Conservation (phyloP, 1,284 basidiomycete species). For the Fomitopsis palustris region DNA sequence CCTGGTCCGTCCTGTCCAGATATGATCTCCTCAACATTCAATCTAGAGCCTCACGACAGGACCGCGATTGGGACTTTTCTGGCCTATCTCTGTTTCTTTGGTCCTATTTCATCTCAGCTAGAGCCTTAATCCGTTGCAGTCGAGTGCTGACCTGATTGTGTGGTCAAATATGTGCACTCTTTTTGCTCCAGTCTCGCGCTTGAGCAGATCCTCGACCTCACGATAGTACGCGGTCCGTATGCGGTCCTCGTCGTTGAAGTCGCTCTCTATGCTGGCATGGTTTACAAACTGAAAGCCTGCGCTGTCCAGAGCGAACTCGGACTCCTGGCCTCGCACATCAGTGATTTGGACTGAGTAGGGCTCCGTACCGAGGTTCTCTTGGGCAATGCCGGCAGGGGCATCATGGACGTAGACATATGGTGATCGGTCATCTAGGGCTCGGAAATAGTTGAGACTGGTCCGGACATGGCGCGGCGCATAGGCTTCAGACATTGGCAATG, state of each 20-base stretch:
- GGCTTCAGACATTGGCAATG: conserved; percentile 6
- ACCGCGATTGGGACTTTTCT: neutral
- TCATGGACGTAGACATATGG: conserved; percentile 25
- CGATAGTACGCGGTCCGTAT: conserved; percentile 35
- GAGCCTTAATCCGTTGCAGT: neutral
- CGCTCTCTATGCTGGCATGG: conserved; percentile 19
- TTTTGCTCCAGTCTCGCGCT: conserved; percentile 34
- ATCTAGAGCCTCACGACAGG: neutral
- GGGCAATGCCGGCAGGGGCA: conserved; percentile 18
- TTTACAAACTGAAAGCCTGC: conserved; percentile 37
- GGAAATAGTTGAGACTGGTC: conserved; percentile 24
- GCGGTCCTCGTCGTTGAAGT: conserved; percentile 35
- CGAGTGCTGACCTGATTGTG: conserved; percentile 19
- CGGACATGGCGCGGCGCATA: conserved; percentile 22
- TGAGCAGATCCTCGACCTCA: conserved; percentile 39
- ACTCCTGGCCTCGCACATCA: conserved; percentile 26
- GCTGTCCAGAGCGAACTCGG: conserved; percentile 30
- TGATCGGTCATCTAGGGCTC: conserved; percentile 17
- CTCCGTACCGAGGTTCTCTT: conserved; percentile 24
- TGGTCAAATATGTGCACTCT: conserved; percentile 41
- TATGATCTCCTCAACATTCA: neutral
- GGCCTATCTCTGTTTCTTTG: neutral
- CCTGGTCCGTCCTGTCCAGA: conserved; percentile 10
- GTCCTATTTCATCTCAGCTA: neutral
- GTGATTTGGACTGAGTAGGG: conserved; percentile 22